Evolutionary conservation across 257 asterid species (phyloP).

Genomic region (Solanum chilense): DNA sequence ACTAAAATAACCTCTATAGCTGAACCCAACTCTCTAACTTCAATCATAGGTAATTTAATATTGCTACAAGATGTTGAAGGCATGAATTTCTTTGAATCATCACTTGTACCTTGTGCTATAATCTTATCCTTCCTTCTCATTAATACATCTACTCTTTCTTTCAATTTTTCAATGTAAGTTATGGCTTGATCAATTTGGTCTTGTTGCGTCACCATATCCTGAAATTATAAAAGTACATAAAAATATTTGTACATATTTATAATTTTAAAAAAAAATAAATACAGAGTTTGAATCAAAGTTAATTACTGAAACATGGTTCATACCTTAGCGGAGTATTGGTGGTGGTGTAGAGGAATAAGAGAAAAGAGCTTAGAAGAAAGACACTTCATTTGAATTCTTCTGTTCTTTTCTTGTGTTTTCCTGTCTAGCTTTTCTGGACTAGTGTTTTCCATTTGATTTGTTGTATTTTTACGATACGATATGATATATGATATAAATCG

Average conservation of each 20-base stretch:
- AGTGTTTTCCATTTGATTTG: not conserved
- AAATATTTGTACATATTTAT: no score
- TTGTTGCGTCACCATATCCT: constrained; percentile 21
- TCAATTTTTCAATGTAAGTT: constrained; percentile 13
- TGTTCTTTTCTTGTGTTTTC: constrained; percentile 11
- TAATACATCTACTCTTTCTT: constrained; percentile 15
- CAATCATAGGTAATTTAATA: constrained; percentile 1
- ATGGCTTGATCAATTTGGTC: constrained; percentile 28
- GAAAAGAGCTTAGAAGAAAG: constrained; percentile 7
- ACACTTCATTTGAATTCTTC: constrained; percentile 15
- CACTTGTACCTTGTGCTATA: not conserved
- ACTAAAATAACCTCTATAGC: constrained; percentile 26
- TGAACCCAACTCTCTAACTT: constrained; percentile 20
- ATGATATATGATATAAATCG: not conserved
- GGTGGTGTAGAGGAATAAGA: constrained; percentile 14
- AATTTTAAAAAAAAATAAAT: not conserved
- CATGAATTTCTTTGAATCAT: not conserved
- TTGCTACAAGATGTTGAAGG: not conserved
- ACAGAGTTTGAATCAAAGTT: not conserved
- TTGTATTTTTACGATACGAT: not conserved
- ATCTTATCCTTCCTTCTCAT: constrained; percentile 11
- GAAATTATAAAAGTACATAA: not conserved
- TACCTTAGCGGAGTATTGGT: not conserved
- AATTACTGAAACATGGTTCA: not conserved
- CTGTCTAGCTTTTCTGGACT: constrained; percentile 2